Base-by-base conservation (phyloP, 2,329 filamentous ascomycete genomes). In the Colletotrichum sp. region DNA sequence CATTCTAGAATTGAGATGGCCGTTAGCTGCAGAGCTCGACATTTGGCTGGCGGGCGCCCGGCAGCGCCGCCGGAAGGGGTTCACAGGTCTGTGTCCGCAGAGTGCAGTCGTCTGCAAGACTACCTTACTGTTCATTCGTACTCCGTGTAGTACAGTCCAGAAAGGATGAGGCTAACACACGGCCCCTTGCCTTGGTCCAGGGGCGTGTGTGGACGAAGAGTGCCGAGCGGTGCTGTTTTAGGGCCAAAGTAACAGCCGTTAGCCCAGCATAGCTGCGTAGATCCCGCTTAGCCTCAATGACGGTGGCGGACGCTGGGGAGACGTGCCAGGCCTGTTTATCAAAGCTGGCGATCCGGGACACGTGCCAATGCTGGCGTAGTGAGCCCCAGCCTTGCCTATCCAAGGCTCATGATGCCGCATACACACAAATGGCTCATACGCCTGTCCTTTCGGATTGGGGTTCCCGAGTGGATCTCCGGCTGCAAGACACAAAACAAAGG, bases 151-250 rank as follows among this genome's bases (percentile, higher is more conserved):
- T 52, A 52, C 44, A 52, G 44, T 52, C n/a, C 44, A 66, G 6
- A 48, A 48, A 65, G 70, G 74, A 74, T 68, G 71, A 76, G 64
- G 70, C 71, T 73, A 59, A 76, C 70, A 63, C 74, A 73, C 74
- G 74, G 74, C 64, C 74, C 74, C 44, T 60, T 69, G 74, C 32
- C 12, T 61, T 61, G 59, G 59, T 32, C 19, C 11, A 44, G 34
- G 22, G 32, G 61, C 9, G 61, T 39, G 32, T 68, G 30, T 39
- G 57, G 61, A 63, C 68, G 57, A 70, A 36, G 34, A 72, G 71
- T 64, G 74, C 74, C 74, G 74, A 76, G 74, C 74, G 74, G 39
- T 76, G 74, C 64, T 68, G 70, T 52, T 69, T 68, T 74, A 74
- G 74, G 36, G 19, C 70, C 63, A 39, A 63, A 67, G 74, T 74